Base-by-base conservation (phyloP, 768 basidiomycete species). In the Suillus paluster region DNA sequence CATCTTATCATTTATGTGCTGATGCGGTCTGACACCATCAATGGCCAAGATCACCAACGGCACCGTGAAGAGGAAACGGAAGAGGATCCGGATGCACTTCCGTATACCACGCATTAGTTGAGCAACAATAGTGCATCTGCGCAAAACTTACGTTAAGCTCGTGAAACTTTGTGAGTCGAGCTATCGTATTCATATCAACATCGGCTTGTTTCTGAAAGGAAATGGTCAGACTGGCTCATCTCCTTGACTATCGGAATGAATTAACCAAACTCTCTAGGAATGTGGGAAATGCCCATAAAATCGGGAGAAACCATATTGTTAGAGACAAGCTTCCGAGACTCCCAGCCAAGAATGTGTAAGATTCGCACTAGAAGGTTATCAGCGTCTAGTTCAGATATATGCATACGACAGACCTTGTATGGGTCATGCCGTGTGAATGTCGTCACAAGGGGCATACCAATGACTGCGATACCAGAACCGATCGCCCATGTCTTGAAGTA, bases 161-260 rank as follows among this genome's bases (percentile, higher is more conserved):
- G 44, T 91, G 89, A 69, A 91, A 94, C 64, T 88, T 93, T 39
- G 88, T 88, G 55, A 95, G 75, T 23, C 91, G 86, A 23, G 91
- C 81, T 52, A 94, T 80, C 3, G 88, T 91, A 34, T 67, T 78
- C 19, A 67, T 80, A 57, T 94, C 92, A 10, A 91, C 87, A 9
- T 84, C 84, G 69, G 89, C 83, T 17, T 66, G 67, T 68, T 82
- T 83, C 89, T 92, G 6, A 48, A 21, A 23, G 19, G 44, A 46
- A 23, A 9, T n/a, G 42, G 7, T 27, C 25, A 19, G 30, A 60
- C 10, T 8, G 1, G 19, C 33, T 33, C 11, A 36, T 56, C 44
- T 36, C 49, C 52, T 33, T 23, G 52, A 19, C 60, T 44, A n/a
- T 27, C 15, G 25, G 34, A 38, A 53, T 11, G 57, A 8, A 68